Conservation (phyloP, 331 rosid genomes). For the Quercus tomentella region DNA sequence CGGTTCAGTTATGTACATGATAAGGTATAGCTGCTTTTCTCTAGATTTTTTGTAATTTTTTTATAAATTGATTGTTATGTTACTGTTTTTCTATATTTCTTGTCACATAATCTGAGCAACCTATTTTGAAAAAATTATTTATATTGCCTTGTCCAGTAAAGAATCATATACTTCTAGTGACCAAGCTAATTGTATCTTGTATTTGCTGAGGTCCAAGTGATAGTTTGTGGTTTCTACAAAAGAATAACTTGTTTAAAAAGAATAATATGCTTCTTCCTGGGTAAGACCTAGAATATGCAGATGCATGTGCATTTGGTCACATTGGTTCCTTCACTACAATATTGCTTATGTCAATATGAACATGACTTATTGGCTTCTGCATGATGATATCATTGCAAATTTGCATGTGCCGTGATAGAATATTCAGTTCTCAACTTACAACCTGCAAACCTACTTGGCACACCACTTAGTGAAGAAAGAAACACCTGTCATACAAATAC, state of each 20-base stretch:
- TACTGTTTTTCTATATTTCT: neutral
- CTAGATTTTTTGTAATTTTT: neutral
- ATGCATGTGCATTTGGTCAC: neutral
- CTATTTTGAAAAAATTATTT: neutral
- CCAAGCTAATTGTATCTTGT: neutral
- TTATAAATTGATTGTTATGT: neutral
- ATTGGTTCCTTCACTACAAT: neutral
- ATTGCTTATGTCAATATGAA: neutral
- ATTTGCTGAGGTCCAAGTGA: neutral
- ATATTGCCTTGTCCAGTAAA: no score
- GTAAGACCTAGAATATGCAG: neutral
- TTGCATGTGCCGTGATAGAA: neutral
- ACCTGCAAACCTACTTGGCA: neutral
- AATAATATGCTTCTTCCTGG: neutral
- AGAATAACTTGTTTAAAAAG: neutral
- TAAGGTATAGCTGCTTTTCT: slow-evolving; percentile 54
- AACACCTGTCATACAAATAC: neutral
- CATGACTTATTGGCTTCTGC: neutral
- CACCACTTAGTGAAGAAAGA: neutral
- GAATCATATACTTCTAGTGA: neutral
- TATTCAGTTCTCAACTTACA: neutral
- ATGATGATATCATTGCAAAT: neutral
- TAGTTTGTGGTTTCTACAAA: neutral
- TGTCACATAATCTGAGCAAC: neutral
- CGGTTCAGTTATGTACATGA: slow-evolving; percentile 84